Evolutionary conservation across 202 grass and related monocot genomes (phyloP), one percentile per base, ranked within the genome.

Genomic region (Digitaria exilis): DNA sequence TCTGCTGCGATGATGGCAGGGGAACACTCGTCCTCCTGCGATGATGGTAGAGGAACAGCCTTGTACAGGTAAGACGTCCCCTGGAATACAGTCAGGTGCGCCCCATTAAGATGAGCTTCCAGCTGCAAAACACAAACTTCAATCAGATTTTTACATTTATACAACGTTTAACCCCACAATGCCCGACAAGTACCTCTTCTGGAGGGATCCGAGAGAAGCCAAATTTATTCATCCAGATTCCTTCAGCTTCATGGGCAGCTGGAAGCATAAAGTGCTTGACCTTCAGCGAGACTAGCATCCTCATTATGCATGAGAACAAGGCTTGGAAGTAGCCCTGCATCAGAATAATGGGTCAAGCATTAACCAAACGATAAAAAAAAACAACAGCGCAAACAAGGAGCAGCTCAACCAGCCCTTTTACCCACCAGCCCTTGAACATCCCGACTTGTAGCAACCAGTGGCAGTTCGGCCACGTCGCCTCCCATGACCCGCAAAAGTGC

Each of bases 151-250:
- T 74, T 9, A 25, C 25, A 65, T 76, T 45, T 15, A 18, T 61
- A 58, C 0, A 11, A 0, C 56, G 50, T 65, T 60, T 28, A 2
- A 39, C 32, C 22, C 16, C 7, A 69, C 48, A 1, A 31, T 16
- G 18, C 10, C n/a, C n/a, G n/a, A n/a, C n/a, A n/a, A n/a, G n/a
- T n/a, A 92, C 92, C 88, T 97, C 81, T 24, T 94, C 92, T 65
- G 80, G 89, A 62, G 84, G 82, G 18, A 97, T 91, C 80, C 82
- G 90, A 42, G 80, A 75, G 86, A 97, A 97, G 50, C 95, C 92
- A 86, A 97, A 97, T 92, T 97, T 97, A 5, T 93, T 97, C 51
- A 81, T 94, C 95, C 95, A 97, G 39, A 97, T 94, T 54, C 86
- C 85, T 92, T 97, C 92, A 18, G 95, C 95, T 89, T 97, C 95